These are phyloP conservation scores for Teunomyces tritomae DNA, from an alignment of 805 yeast species.

Conservation along the genomic window DNA sequence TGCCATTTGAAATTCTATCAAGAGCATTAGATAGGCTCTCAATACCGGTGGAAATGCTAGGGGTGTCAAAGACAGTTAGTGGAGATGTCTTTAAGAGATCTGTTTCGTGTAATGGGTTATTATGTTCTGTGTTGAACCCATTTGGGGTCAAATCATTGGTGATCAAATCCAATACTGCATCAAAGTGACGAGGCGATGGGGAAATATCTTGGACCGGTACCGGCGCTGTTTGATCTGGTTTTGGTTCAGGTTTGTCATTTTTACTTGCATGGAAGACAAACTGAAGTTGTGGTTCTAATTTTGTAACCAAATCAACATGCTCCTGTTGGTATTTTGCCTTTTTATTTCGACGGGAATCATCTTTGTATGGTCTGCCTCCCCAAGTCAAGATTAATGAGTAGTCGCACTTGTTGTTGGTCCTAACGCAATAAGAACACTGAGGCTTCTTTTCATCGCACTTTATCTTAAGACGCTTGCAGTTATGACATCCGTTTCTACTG, in stretches of 20 bases:
- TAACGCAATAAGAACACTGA: constrained; percentile 53
- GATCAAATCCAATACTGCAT: too few species aligned
- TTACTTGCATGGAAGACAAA: neutral
- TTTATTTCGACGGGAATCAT: constrained; percentile 33
- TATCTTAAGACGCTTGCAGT: constrained; percentile 58
- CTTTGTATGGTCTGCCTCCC: constrained; percentile 71
- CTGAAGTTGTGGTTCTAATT: neutral
- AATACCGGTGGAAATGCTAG: constrained; percentile 25
- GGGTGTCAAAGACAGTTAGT: constrained; percentile 6
- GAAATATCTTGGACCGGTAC: neutral
- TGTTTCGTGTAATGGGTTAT: neutral
- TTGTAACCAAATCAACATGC: neutral
- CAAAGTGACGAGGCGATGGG: too few species aligned
- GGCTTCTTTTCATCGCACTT: constrained; percentile 75
- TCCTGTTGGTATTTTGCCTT: constrained; percentile 8
- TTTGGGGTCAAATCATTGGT: too few species aligned
- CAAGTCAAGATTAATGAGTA: constrained; percentile 62
- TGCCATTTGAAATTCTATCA: constrained; percentile 24
- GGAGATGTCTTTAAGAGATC: neutral
- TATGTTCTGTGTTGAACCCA: neutral
- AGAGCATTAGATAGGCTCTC: constrained; percentile 23
- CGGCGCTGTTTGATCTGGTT: neutral
- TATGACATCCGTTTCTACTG: constrained; percentile 58
- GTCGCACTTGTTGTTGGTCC: constrained; percentile 51
- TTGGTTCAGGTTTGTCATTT: neutral